Evolutionary conservation across 768 basidiomycete species (phyloP).

Genomic region (Leucocoprinus leucothites): DNA sequence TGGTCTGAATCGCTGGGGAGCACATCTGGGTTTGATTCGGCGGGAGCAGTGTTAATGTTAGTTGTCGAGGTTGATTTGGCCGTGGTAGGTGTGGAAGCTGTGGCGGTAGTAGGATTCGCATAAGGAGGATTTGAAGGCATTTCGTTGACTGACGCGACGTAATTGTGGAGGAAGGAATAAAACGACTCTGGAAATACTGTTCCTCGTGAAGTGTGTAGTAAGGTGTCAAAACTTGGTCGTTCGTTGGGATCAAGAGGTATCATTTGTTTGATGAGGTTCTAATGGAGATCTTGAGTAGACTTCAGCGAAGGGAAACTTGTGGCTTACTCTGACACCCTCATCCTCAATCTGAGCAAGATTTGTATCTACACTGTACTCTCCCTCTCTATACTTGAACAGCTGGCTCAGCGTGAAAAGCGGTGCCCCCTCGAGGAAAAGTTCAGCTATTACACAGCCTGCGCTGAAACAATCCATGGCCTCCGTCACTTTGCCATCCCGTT

Average conservation of each 20-base stretch:
- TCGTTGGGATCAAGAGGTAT: constrained; percentile 72
- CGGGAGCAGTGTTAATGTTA: constrained; percentile 29
- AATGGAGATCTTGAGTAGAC: constrained; percentile 24
- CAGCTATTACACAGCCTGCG: constrained; percentile 90
- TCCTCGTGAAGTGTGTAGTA: constrained; percentile 72
- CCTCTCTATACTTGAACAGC: constrained; percentile 90
- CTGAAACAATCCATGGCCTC: constrained; percentile 99
- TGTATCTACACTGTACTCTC: constrained; percentile 72
- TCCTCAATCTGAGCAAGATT: constrained; percentile 79
- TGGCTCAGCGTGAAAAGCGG: constrained; percentile 93
- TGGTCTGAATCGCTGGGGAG: constrained; percentile 68
- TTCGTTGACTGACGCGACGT: constrained; percentile 78
- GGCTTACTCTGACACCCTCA: constrained; percentile 71
- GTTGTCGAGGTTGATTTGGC: constrained; percentile 28
- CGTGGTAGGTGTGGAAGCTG: constrained; percentile 29
- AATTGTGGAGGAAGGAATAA: constrained; percentile 92
- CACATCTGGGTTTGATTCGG: constrained; percentile 2
- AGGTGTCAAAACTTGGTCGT: constrained; percentile 78
- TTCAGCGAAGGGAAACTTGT: not conserved
- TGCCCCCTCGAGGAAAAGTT: constrained; percentile 93
- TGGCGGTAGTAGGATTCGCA: constrained; percentile 30
- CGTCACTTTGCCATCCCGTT: constrained; percentile 78
- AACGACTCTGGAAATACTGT: constrained; percentile 89
- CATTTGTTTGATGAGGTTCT: constrained; percentile 91
- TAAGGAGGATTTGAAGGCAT: constrained; percentile 47